These are phyloP conservation scores for Eimeria praecox DNA, from an alignment of 169 alveolate species.

Conservation along the genomic window DNA sequence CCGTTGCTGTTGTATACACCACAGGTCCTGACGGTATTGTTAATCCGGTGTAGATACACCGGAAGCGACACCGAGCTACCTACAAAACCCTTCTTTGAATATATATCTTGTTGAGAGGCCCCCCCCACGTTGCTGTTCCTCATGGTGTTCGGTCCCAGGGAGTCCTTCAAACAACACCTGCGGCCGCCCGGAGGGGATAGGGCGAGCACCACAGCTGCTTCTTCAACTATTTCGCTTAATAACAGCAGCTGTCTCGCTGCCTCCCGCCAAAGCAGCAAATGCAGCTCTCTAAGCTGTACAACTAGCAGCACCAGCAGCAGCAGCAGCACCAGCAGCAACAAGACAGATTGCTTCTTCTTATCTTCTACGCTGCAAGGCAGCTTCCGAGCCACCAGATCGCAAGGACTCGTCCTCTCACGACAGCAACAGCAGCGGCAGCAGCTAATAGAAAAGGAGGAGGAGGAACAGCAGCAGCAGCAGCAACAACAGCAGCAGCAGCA, in stretches of 20 bases:
- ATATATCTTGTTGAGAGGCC: neutral
- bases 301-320: slow-evolving; percentile 2
- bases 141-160: slow-evolving; percentile 38
- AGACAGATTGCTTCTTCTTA: neutral
- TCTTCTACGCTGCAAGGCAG: slow-evolving; percentile 14
- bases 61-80: neutral
- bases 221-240: neutral
- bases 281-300: neutral
- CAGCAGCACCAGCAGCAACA: neutral
- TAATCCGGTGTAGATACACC: neutral
- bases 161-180: slow-evolving; percentile 8
- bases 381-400: neutral
- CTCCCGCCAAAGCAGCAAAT: neutral
- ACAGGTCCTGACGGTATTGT: neutral
- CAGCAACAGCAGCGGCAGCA: slow-evolving; percentile 25
- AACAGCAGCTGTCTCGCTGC: neutral
- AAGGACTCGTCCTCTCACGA: neutral
- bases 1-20: too few relatives aligned
- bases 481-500: slow-evolving; percentile 15
- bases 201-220: slow-evolving; percentile 16
- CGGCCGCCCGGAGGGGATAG: slow-evolving; percentile 10
- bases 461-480: slow-evolving; percentile 36
- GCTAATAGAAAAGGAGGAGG: neutral
- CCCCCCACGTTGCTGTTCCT: neutral
- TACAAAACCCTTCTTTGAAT: neutral